Conservation (phyloP, 192 early-diverging fungal species). For the Entomortierella beljakovae region DNA sequence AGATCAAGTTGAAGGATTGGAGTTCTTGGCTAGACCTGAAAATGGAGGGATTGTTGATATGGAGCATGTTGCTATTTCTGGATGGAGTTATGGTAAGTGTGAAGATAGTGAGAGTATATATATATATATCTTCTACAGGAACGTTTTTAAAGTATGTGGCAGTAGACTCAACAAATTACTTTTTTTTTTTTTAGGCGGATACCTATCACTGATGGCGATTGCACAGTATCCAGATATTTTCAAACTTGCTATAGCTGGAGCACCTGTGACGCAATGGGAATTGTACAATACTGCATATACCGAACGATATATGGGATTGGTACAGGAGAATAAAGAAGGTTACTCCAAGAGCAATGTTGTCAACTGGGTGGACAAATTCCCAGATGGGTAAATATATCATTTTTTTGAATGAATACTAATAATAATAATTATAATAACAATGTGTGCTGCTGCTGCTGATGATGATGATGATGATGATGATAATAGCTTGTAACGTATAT, state of each 20-base stretch:
- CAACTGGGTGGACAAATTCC: constrained; percentile 63
- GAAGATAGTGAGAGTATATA: not conserved
- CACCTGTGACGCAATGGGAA: constrained; percentile 81
- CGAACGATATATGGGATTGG: constrained; percentile 76
- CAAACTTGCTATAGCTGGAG: constrained; percentile 73
- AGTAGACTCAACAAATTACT: too few relatives aligned
- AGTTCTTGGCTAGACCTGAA: constrained; percentile 49
- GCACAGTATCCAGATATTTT: constrained; percentile 70
- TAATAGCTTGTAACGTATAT: too few relatives aligned
- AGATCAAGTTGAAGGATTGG: constrained; percentile 72
- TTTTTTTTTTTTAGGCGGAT: constrained; percentile 59
- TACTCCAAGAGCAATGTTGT: constrained; percentile 67
- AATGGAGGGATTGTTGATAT: constrained; percentile 69
- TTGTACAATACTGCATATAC: constrained; percentile 81
- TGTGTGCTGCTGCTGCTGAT: too few relatives aligned
- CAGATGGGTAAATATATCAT: constrained; percentile 68
- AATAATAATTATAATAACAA: too few relatives aligned
- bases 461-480: too few relatives aligned
- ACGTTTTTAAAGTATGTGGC: too few relatives aligned
- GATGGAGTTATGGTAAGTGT: constrained; percentile 73
- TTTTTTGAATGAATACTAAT: too few relatives aligned
- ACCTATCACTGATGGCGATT: constrained; percentile 73
- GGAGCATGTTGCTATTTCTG: constrained; percentile 71
- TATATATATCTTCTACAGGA: too few relatives aligned
- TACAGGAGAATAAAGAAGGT: constrained; percentile 55